phyloP scores from a whole-genome alignment of 192 early-diverging fungal genomes.

The Coemansia sp. region DNA sequence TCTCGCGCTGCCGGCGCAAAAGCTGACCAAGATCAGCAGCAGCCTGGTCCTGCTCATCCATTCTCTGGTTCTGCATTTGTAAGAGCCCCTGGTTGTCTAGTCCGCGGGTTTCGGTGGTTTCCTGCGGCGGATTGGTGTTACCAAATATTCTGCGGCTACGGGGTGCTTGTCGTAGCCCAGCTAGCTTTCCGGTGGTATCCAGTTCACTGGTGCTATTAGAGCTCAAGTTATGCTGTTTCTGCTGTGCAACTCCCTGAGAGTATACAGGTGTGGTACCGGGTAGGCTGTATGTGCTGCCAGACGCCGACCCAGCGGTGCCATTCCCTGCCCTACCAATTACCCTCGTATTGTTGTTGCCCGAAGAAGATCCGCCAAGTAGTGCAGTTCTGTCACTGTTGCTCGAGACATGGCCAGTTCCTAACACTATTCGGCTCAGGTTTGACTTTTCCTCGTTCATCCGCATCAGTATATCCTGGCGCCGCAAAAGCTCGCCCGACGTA shows the following conservation, averaged over 20 bases:
- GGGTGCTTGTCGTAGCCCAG: constrained; percentile 17
- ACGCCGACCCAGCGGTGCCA: constrained; percentile 4
- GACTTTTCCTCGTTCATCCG: constrained; percentile 71
- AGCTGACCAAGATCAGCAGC: constrained; percentile 75
- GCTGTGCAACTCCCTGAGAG: constrained; percentile 21
- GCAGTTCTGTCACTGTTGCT: constrained; percentile 30
- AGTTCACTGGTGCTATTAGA: not conserved
- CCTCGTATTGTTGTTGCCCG: constrained; percentile 15
- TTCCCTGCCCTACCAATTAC: constrained; percentile 38
- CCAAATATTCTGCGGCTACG: constrained; percentile 71
- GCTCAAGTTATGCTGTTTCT: constrained; percentile 1
- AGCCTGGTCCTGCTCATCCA: constrained; percentile 81
- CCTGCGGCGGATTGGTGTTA: constrained; percentile 60
- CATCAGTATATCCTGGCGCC: constrained; percentile 77
- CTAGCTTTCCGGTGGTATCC: not conserved
- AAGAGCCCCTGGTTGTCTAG: constrained; percentile 77
- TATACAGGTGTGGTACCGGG: constrained; percentile 30
- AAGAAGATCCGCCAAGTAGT: constrained; percentile 30
- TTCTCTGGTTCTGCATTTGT: constrained; percentile 71
- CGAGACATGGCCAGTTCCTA: constrained; percentile 34
- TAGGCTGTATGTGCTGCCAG: constrained; percentile 16
- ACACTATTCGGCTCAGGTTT: constrained; percentile 61
- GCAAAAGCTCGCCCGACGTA: constrained; percentile 70
- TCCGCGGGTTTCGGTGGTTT: constrained; percentile 77
- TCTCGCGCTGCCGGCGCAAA: constrained; percentile 78